Evolutionary conservation across 129 eudicot species (phyloP).

Genomic region (Kitagawia praeruptora): DNA sequence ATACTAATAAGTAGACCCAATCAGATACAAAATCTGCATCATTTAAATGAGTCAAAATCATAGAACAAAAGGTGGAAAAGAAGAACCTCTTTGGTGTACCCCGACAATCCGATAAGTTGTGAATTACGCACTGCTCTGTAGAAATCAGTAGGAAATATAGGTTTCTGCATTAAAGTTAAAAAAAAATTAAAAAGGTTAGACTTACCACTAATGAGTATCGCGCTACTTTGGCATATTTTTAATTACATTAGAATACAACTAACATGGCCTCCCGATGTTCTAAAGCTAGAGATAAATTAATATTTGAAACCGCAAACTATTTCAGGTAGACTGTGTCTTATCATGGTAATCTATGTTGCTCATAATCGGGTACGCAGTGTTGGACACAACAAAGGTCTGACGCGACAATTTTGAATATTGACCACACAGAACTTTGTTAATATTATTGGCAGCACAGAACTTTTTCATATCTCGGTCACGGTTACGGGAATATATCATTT

Average conservation of each 20-base stretch:
- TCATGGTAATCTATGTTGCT: neutral
- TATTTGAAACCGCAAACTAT: neutral
- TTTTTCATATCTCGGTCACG: neutral
- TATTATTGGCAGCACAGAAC: neutral
- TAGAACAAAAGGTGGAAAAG: neutral
- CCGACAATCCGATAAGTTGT: slow-evolving; percentile 81
- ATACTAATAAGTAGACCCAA: neutral
- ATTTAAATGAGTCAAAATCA: neutral
- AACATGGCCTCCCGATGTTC: neutral
- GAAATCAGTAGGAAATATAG: slow-evolving; percentile 62
- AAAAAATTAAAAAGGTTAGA: slow-evolving; percentile 4
- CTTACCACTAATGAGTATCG: neutral
- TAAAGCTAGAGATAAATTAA: neutral
- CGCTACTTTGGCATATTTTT: neutral
- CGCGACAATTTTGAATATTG: neutral
- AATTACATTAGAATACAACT: neutral
- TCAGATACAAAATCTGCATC: neutral
- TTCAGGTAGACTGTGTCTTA: neutral
- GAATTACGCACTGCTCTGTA: slow-evolving; percentile 82
- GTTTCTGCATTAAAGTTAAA: slow-evolving; percentile 51
- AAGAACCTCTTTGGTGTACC: slow-evolving; percentile 83
- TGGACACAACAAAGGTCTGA: neutral
- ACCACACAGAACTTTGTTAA: neutral
- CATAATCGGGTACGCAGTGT: neutral
- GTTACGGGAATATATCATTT: neutral